phyloP scores from a whole-genome alignment of 2,329 filamentous ascomycete genomes.

The Falciphora oryzae region DNA sequence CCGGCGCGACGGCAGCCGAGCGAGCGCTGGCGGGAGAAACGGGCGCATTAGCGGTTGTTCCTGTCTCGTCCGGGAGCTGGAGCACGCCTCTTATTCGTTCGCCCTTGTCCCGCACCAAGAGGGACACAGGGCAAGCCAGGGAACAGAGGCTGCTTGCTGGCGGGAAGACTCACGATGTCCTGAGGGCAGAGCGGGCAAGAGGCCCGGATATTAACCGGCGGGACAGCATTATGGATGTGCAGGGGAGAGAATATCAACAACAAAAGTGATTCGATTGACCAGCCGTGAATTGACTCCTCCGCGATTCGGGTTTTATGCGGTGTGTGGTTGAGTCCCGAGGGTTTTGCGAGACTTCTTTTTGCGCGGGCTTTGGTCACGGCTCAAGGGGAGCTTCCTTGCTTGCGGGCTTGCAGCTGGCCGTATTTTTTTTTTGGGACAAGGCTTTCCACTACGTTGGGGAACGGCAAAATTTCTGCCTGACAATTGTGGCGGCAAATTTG shows the following conservation, averaged over 20 bases:
- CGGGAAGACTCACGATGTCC: conserved; percentile 19
- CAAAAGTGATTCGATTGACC: not conserved
- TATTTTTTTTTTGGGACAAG: not conserved
- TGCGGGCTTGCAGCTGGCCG: conserved; percentile 1
- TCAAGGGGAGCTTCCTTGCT: not conserved
- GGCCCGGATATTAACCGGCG: conserved; percentile 56
- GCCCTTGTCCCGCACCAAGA: too few species aligned
- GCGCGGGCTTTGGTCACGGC: conserved; percentile 2
- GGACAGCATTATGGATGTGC: conserved; percentile 46
- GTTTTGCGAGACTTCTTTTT: not conserved
- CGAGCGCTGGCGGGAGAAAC: conserved; percentile 31
- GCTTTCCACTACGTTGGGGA: not conserved
- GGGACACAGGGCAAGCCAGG: too few species aligned
- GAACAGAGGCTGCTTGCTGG: not conserved
- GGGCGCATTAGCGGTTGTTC: not conserved
- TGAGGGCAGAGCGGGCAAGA: conserved; percentile 51
- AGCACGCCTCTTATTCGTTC: not conserved
- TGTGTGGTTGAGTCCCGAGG: not conserved
- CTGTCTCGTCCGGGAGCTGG: not conserved
- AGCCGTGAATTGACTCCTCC: not conserved
- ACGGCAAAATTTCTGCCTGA: not conserved
- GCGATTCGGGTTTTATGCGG: not conserved
- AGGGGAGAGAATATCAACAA: not conserved
- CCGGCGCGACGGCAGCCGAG: conserved; percentile 41
- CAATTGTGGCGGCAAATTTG: conserved; percentile 2